Percentiles rank a stretch among this genome's conserved stretches.
These are phyloP conservation scores for Parafenestella ontariensis DNA, from an alignment of 2,329 filamentous ascomycete species.

Conservation along the genomic window DNA sequence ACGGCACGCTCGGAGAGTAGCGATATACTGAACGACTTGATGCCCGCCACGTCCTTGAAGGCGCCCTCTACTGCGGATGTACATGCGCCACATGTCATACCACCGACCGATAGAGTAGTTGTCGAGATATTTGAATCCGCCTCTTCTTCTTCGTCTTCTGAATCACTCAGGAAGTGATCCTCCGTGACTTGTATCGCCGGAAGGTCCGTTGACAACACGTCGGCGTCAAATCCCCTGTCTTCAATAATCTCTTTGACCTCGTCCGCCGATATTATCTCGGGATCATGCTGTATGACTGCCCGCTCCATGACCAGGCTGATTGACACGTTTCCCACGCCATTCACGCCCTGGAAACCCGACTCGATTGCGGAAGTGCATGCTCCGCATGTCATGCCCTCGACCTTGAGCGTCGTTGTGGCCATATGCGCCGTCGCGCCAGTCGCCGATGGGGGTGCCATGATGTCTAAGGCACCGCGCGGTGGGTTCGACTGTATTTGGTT, in stretches of 20 bases:
- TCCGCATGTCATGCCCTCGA: constrained; percentile 88
- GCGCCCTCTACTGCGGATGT: constrained; percentile 84
- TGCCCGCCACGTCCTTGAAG: constrained; percentile 75
- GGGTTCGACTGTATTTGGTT: not conserved
- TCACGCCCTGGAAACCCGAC: constrained; percentile 81
- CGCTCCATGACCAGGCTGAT: constrained; percentile 95
- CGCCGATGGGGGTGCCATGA: constrained; percentile 35
- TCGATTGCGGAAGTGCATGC: constrained; percentile 96
- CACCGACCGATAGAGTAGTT: constrained; percentile 80
- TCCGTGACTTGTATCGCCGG: constrained; percentile 57
- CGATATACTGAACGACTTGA: constrained; percentile 81
- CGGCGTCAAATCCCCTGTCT: constrained; percentile 89
- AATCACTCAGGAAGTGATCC: constrained; percentile 47
- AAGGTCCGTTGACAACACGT: constrained; percentile 82
- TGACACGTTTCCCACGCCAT: constrained; percentile 84
- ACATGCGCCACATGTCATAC: constrained; percentile 92
- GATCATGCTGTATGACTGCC: constrained; percentile 92
- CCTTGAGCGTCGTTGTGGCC: constrained; percentile 88
- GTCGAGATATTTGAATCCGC: constrained; percentile 55
- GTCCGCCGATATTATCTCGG: constrained; percentile 74
- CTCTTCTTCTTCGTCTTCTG: constrained; percentile 42
- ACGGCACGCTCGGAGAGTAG: constrained; percentile 85
- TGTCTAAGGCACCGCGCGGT: constrained; percentile 13
- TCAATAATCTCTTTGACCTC: constrained; percentile 85
- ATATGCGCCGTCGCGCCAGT: constrained; percentile 60